Evolutionary conservation across 257 asterid genomes (phyloP).

Genomic region (Jacaranda copaia): DNA sequence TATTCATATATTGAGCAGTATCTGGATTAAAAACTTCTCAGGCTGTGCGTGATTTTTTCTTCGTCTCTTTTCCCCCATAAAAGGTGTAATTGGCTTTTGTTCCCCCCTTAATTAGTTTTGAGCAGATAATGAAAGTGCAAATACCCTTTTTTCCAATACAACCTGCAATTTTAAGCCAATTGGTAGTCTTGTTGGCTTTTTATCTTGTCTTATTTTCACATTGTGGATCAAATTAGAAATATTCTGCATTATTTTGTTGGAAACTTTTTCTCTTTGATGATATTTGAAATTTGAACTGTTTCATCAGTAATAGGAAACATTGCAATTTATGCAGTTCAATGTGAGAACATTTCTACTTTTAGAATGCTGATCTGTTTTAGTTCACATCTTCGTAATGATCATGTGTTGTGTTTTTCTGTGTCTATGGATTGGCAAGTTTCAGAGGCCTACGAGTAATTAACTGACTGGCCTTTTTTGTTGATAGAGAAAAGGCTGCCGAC

Average conservation of each 20-base stretch:
- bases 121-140: no score
- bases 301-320: not conserved
- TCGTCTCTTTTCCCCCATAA: not conserved
- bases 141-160: no score
- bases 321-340: no score
- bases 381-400: not conserved
- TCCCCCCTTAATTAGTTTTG: no score
- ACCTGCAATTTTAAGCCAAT: not conserved
- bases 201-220: not conserved
- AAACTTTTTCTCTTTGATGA: not conserved
- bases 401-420: not conserved
- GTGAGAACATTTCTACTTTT: no score
- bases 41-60: not conserved
- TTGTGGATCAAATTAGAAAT: not conserved
- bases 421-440: not conserved
- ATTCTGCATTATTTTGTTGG: not conserved
- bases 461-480: not conserved
- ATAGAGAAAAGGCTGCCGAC: not conserved
- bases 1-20: not conserved
- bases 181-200: not conserved
- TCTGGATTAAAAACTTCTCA: not conserved
- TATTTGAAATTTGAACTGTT: not conserved
- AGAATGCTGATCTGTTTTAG: no score
- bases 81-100: not conserved
- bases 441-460: not conserved